Base-by-base conservation (phyloP, 2,329 filamentous ascomycete genomes). In the Cladosporium austrohemisphaericum region DNA sequence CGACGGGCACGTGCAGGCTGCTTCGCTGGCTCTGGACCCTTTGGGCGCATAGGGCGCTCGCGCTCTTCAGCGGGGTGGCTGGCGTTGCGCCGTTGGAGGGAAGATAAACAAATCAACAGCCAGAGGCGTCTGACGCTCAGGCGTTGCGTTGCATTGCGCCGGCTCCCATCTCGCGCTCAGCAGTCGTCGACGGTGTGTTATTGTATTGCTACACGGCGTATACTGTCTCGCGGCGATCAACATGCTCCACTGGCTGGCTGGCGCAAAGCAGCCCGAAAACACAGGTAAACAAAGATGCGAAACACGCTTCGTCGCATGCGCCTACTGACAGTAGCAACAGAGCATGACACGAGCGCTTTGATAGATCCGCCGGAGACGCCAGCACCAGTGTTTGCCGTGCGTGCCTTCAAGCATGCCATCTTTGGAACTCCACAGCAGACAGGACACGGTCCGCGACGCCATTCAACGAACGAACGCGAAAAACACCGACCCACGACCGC, bases 331-430 rank as follows among this genome's bases (percentile, higher is more conserved):
- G 13, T 19, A 14, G 22, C 18, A n/a, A 18, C 43, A 62, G 62
- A 64, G 48, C 55, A 60, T 7, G 61, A 62, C 50, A 63, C 71
- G 36, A 69, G 68, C n/a, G 70, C 38, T 16, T 25, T 50, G 14
- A 43, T 43, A 51, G 80, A 83, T 33, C 70, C 76, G 5, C 81
- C 80, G 41, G 79, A 83, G 56, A 85, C 83, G 1, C 82, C 83
- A 7, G 82, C 81, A 38, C 81, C 81, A 38, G 73, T 84, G 18
- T 86, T 86, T 62, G 81, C 81, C 14, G 77, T 83, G 49, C 81
- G 82, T 59, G 83, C 83, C 13, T 82, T 85, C 66, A 82, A 80
- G 59, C 79, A 81, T 53, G 78, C 80, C 35, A 67, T 85, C 49
- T 84, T 83, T 66, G 81, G 81, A 20, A 84, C 81, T 1, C 81